Evolutionary conservation across 1,284 basidiomycete genomes (phyloP), one percentile per base, ranked within the genome.

Genomic region (Cutaneotrichosporon dermatis): DNA sequence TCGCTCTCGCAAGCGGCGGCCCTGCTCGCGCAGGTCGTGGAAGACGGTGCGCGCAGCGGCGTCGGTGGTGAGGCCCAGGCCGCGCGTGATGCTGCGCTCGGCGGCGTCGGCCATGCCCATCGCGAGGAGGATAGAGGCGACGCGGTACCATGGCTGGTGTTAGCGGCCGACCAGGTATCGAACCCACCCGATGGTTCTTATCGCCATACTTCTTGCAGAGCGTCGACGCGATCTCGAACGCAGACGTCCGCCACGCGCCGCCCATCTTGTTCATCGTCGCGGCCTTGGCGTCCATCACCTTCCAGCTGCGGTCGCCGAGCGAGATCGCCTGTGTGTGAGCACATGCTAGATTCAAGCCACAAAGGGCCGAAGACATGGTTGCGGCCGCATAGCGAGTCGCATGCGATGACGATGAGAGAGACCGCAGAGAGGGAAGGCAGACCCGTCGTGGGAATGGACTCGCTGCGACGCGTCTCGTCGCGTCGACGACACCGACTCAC

Each of bases 71-170:
- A 63, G 48, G 2, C 40, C 8, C 2, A 57, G 49, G 3, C 57
- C 60, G 37, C 55, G 58, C 6, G 45, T 44, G 25, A 62, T 57
- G 34, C 54, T 59, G 25, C 54, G 41, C 35, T 62, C 56, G 1
- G 64, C 58, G 13, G 51, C 60, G 13, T 63, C 63, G 43, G 62
- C 55, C 4, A 57, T 45, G 4, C 56, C 39, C 43, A 64, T 48
- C 1, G 54, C 51, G 9, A 57, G 40, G 4, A 70, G 59, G 9
- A 71, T 53, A 5, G 56, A 61, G 1, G 68, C 71, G 54, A 66
- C 59, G 6, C 71, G 65, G 54, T 66, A 69, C 58, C 66, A 70
- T 13, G 70, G 65, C 73, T 75, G 52, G 4, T 11, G 3, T 16
- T 12, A 16, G 25, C 25, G 2, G 3, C 25, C 25, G 3, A 25